Evolutionary conservation across 164 flowering plant genomes (phyloP).

Genomic region (Vitis rotundifolia): DNA sequence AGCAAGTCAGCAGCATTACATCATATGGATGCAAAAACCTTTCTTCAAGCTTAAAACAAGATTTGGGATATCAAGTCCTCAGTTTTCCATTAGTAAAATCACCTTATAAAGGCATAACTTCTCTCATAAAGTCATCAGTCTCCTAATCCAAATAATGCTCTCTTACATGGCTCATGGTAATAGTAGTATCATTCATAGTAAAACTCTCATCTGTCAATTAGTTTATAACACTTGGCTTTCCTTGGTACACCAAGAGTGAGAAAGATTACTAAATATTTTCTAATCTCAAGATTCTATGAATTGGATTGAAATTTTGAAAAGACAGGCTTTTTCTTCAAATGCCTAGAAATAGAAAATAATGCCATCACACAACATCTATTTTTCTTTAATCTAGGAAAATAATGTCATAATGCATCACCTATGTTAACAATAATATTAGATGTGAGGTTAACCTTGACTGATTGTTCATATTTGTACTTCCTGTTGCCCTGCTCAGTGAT

Average conservation of each 20-base stretch:
- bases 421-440: not conserved
- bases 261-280: not conserved
- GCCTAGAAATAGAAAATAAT: not conserved
- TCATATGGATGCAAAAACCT: not conserved
- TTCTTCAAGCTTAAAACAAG: not conserved
- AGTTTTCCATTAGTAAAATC: not conserved
- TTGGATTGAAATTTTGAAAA: not conserved
- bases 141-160: not conserved
- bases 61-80: not conserved
- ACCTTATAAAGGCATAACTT: not conserved
- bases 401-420: no score
- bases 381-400: no score
- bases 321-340: not conserved
- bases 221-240: not conserved
- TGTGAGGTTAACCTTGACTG: slow-evolving; percentile 74
- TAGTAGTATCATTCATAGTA: not conserved
- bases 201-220: not conserved
- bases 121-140: not conserved
- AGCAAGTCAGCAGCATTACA: not conserved
- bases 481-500: slow-evolving; percentile 91
- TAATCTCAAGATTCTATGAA: not conserved
- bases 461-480: slow-evolving; percentile 99
- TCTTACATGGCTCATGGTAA: not conserved
- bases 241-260: not conserved
- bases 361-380: no score